Base-by-base conservation (phyloP, 2,329 filamentous ascomycete species). In the Fusarium duplospermum region DNA sequence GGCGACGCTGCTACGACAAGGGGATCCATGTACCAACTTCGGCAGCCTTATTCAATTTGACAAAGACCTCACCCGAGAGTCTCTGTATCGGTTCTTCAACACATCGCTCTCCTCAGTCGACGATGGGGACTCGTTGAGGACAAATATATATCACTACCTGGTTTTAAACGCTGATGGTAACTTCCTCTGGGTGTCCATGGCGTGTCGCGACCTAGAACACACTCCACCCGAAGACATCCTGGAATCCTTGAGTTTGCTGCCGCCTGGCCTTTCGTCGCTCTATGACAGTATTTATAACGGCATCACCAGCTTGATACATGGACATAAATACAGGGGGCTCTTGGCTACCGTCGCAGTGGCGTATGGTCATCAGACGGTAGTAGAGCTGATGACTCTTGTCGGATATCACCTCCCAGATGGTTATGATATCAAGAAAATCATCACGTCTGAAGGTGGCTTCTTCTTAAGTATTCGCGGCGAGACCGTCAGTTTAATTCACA, bases 21-120 rank as follows among this genome's bases (percentile, higher is more conserved):
- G 40, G 1, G n/a, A 4, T 4, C 0, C 11, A 22, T 14, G 0
- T 42, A 5, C 3, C 1, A 4, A 20, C 7, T 7, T 7, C 40
- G 4, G 38, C n/a, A 2, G 10, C n/a, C 6, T 2, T 33, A 0
- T 36, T 16, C 16, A 2, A 18, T 18, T 36, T 16, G 35, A 18
- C 1, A 4, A 18, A 16, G 0, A 36, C 35, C 40, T 45, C 1
- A 14, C 40, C 40, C 11, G 11, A 16, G 40, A 45, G 11, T 14
- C 40, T 22, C 6, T 45, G 40, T 8, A 9, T 22, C 11, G 14
- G 3, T 45, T 45, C 20, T 45, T 22, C 11, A 45, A 8, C 4
- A 1, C 20, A 14, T 45, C 40, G 1, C 2, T 45, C 4, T 22
- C 40, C 3, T 45, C 40, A 8, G 20, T 22, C 6, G 3, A 45